Conservation (phyloP, 768 basidiomycete species). For the Leccinum rimulosum region DNA sequence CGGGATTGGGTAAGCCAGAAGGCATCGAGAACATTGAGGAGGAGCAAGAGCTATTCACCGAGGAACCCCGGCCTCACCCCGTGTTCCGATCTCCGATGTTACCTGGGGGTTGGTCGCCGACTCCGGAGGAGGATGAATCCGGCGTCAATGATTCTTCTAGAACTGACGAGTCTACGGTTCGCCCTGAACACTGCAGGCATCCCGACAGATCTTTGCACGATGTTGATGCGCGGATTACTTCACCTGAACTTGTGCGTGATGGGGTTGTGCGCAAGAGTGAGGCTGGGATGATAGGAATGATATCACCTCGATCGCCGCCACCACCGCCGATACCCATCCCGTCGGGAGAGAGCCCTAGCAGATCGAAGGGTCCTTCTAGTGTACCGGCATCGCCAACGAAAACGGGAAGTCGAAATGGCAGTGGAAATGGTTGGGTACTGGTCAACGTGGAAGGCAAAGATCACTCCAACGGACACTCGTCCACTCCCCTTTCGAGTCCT, state of each 20-base stretch:
- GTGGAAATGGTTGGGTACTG: constrained; percentile 62
- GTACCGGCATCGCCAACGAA: constrained; percentile 34
- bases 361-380: constrained; percentile 21
- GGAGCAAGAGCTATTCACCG: constrained; percentile 29
- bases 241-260: constrained; percentile 50
- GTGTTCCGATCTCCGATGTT: constrained; percentile 37
- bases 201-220: constrained; percentile 44
- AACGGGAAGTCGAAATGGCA: constrained; percentile 34
- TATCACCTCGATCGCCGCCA: constrained; percentile 31
- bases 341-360: constrained; percentile 25
- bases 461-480: constrained; percentile 24
- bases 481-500: constrained; percentile 24
- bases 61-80: constrained; percentile 22
- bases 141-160: constrained; percentile 27
- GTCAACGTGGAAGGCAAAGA: constrained; percentile 55
- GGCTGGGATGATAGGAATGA: constrained; percentile 55
- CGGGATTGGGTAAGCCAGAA: constrained; percentile 42
- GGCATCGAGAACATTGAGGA: constrained; percentile 39
- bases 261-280: constrained; percentile 58
- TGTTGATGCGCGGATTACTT: constrained; percentile 48
- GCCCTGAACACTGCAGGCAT: constrained; percentile 25
- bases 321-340: constrained; percentile 29
- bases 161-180: constrained; percentile 26
- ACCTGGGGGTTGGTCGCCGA: constrained; percentile 56
- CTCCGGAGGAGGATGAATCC: constrained; percentile 49